Evolutionary conservation across 2,329 filamentous ascomycete genomes (phyloP).

Genomic region (Ploettnerulaceae sp.): DNA sequence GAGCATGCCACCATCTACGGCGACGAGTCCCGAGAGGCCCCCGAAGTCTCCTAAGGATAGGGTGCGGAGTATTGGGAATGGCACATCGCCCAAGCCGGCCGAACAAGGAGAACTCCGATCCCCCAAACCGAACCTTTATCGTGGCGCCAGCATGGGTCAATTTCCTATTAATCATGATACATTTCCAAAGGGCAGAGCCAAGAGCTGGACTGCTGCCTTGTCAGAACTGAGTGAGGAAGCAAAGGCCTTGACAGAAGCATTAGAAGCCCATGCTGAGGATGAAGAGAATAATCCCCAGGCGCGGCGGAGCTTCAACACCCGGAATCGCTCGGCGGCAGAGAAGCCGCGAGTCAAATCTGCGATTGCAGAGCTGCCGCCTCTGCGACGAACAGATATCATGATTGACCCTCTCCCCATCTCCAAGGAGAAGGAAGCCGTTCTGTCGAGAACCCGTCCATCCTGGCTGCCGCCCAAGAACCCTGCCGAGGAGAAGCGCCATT

Average conservation of each 20-base stretch:
- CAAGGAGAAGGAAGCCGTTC: constrained; percentile 79
- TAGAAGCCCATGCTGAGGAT: constrained; percentile 74
- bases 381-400: constrained; percentile 62
- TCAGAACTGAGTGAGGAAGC: constrained; percentile 67
- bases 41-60: constrained; percentile 31
- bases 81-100: constrained; percentile 54
- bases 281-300: constrained; percentile 41
- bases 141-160: constrained; percentile 43
- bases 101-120: constrained; percentile 51
- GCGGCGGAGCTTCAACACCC: constrained; percentile 31
- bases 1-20: constrained; percentile 48
- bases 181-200: constrained; percentile 52
- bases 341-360: constrained; percentile 60
- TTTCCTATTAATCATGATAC: constrained; percentile 50
- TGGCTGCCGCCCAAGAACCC: constrained; percentile 86
- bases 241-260: constrained; percentile 68
- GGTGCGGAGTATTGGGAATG: constrained; percentile 45
- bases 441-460: constrained; percentile 74
- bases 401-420: constrained; percentile 80
- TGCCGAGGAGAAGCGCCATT: constrained; percentile 82
- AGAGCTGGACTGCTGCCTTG: constrained; percentile 70
- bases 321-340: constrained; percentile 36
- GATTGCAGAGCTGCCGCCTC: constrained; percentile 59
- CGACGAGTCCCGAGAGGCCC: constrained; percentile 30
- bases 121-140: constrained; percentile 40